Evolutionary conservation across 2,329 filamentous ascomycete species (phyloP), one percentile per base, ranked within the genome.

Genomic region (Arthroderma sp.): DNA sequence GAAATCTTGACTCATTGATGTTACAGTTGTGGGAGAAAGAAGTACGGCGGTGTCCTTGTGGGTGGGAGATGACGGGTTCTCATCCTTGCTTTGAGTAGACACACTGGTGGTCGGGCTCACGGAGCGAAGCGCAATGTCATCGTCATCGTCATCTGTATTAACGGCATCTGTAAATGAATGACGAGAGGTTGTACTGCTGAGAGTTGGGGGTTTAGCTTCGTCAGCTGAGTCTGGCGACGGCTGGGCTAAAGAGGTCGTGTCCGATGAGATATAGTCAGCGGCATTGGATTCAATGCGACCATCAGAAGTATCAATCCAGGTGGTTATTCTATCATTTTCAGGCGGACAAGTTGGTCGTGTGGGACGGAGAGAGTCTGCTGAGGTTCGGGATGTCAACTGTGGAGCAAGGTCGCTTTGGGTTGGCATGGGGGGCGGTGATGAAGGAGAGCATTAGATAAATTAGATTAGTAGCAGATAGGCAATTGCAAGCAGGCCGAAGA

Each of bases 1-100:
- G 47, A 71, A 74, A 46, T 76, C 72, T 53, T 70, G 73, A 33
- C 69, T 71, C 55, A 72, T 64, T 6, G 70, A 69, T 2, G 69
- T 66, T 29, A 8, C 8, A 34, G 32, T 34, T 34, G 32, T 11
- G 11, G 32, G 32, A 11, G 32, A 9, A 9, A 34, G 11, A 34
- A 3, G 32, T 34, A 34, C 8, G 32, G 15, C 15, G 15, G 15
- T 22, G 15, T 22, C 15, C 15, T 22, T 22, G 15, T 22, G 15
- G 15, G 15, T 22, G 15, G 15, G 15, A 22, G 11, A 34, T 11
- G 32, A 34, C 32, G 11, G 32, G 11, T 34, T 34, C 15, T 62
- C 51, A 31, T 65, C 63, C 38, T 67, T 63, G 10, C 53, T 53
- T 29, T 66, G 61, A 40, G 60, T 55, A 47, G 63, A 58, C 46